A percentile compares a stretch with the other conserved stretches of the same genome.
Evolutionary conservation across 305 asterid genomes (phyloP).

Genomic region (Rubia tinctorum): DNA sequence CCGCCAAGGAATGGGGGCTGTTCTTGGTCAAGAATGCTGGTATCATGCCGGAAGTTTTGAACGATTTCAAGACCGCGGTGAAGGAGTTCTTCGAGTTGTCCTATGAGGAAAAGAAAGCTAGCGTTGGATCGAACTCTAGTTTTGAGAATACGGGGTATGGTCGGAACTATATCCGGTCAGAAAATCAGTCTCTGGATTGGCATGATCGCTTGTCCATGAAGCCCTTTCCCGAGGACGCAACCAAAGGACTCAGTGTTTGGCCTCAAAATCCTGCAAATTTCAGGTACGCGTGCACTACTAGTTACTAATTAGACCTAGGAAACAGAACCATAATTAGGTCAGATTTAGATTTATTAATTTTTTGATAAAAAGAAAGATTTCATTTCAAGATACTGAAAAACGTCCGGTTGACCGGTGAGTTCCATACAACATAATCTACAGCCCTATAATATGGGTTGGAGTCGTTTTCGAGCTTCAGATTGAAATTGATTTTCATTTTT

Average conservation of each 20-base stretch:
- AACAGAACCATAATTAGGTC: no score
- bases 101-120: slow-evolving; percentile 32
- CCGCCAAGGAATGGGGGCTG: slow-evolving; percentile 35
- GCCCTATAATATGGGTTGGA: no score
- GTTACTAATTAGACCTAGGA: no score
- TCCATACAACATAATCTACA: no score
- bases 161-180: slow-evolving; percentile 30
- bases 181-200: slow-evolving; percentile 35
- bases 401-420: no score
- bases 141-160: slow-evolving; percentile 38
- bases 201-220: slow-evolving; percentile 41
- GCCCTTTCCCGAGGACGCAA: slow-evolving; percentile 32
- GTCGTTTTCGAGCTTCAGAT: no score
- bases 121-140: slow-evolving; percentile 34
- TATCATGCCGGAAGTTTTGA: slow-evolving; percentile 18
- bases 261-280: slow-evolving; percentile 31
- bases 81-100: slow-evolving; percentile 29
- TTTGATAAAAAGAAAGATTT: no score
- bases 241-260: slow-evolving; percentile 36
- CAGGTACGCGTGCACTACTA: slow-evolving; percentile 11
- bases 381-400: no score
- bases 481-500: no score
- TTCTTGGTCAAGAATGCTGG: slow-evolving; percentile 35
- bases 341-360: no score
- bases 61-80: slow-evolving; percentile 21